A percentile compares a stretch with the other conserved stretches of the same genome.
phyloP scores from a whole-genome alignment of 1,284 basidiomycete species.

The Papiliotrema fonsecae region DNA sequence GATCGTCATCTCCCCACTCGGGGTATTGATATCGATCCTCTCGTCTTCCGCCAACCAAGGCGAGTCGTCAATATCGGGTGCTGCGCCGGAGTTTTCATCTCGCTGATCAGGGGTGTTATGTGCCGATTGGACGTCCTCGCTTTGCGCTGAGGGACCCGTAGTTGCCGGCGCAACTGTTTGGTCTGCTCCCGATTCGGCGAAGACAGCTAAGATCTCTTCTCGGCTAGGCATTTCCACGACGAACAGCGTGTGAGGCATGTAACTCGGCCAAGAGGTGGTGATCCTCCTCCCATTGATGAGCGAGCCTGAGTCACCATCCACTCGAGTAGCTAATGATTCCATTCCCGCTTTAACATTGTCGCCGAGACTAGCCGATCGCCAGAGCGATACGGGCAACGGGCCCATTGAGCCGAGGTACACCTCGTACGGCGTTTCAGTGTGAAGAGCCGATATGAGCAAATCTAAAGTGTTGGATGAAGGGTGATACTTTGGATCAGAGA shows the following conservation, averaged over 20 bases:
- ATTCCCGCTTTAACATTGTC: not conserved
- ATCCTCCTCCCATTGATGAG: slow-evolving; percentile 12
- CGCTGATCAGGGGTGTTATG: too few relatives aligned
- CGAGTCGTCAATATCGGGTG: not conserved
- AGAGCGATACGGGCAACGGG: slow-evolving; percentile 56
- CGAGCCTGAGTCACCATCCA: slow-evolving; percentile 1
- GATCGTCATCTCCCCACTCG: slow-evolving; percentile 28
- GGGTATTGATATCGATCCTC: not conserved
- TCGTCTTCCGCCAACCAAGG: not conserved
- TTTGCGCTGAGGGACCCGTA: too few relatives aligned
- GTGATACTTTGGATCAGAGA: slow-evolving; percentile 71
- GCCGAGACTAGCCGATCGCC: slow-evolving; percentile 31
- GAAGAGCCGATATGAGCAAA: slow-evolving; percentile 74
- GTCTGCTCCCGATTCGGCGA: too few relatives aligned
- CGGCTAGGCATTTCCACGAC: slow-evolving; percentile 31
- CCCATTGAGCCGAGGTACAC: slow-evolving; percentile 86
- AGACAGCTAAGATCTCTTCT: slow-evolving; percentile 29
- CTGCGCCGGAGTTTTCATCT: too few relatives aligned
- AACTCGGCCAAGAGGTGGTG: slow-evolving; percentile 28
- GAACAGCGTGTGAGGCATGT: slow-evolving; percentile 33
- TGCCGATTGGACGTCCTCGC: too few relatives aligned
- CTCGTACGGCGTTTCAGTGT: slow-evolving; percentile 57
- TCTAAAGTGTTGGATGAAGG: slow-evolving; percentile 68
- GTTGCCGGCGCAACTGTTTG: too few relatives aligned
- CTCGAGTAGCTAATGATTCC: slow-evolving; percentile 11